A percentile compares a stretch with the other conserved stretches of the same genome.
These are phyloP conservation scores for Akanthomyces uredinophilus DNA, from an alignment of 2,329 filamentous ascomycete genomes.

Conservation along the genomic window DNA sequence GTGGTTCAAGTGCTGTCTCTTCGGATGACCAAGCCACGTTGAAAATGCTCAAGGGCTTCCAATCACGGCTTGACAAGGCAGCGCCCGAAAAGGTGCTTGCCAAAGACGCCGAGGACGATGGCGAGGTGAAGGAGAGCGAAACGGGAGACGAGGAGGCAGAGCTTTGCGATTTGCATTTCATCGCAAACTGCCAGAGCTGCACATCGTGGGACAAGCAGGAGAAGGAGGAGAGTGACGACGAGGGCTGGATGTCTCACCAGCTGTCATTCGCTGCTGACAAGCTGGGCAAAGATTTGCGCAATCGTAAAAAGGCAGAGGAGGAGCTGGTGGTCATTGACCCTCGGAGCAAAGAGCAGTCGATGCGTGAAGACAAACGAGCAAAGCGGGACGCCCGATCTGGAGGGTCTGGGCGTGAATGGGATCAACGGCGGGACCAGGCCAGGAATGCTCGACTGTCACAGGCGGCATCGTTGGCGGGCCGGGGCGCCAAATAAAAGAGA, in stretches of 20 bases:
- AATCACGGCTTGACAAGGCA: constrained; percentile 62
- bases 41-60: constrained; percentile 72
- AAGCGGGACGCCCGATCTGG: constrained; percentile 50
- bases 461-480: constrained; percentile 48
- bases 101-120: constrained; percentile 23
- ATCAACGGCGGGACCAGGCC: constrained; percentile 41
- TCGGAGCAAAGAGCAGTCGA: constrained; percentile 69
- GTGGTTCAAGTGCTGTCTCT: constrained; percentile 45
- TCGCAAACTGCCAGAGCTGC: constrained; percentile 91
- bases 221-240: constrained; percentile 54
- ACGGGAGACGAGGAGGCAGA: constrained; percentile 61
- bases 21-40: constrained; percentile 60
- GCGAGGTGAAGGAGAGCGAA: constrained; percentile 17
- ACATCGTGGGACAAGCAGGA: constrained; percentile 71
- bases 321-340: constrained; percentile 92
- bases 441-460: constrained; percentile 53
- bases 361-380: constrained; percentile 60
- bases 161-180: constrained; percentile 92
- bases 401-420: constrained; percentile 53
- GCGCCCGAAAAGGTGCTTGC: constrained; percentile 34
- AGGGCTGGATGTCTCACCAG: constrained; percentile 80
- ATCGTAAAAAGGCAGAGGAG: constrained; percentile 86
- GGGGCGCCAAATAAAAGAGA: constrained; percentile 45
- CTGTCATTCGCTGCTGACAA: constrained; percentile 85
- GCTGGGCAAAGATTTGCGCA: constrained; percentile 84